phyloP scores from a whole-genome alignment of 345 rosid species.

The Cardamine chenopodiifolia region DNA sequence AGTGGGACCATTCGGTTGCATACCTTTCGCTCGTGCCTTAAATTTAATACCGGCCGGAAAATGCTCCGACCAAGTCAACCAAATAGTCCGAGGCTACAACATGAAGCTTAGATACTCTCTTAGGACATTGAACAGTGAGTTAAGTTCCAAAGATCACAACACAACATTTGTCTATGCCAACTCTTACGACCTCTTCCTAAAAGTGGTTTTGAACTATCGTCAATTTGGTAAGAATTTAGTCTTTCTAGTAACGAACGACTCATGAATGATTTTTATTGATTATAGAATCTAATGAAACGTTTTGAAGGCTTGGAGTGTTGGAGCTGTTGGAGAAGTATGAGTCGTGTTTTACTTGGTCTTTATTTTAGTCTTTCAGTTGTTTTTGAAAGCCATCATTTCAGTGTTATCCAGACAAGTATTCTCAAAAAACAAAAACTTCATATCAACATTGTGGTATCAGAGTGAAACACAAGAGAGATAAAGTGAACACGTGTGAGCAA shows the following conservation, averaged over 20 bases:
- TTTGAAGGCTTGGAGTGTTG: conserved; percentile 43
- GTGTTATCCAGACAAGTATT: too few species aligned
- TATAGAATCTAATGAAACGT: not conserved
- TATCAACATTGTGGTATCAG: too few species aligned
- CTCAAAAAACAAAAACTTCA: too few species aligned
- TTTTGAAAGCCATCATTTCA: too few species aligned
- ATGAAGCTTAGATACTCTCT: conserved; percentile 45
- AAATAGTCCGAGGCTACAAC: conserved; percentile 51
- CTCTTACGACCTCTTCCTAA: conserved; percentile 47
- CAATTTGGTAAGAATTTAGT: conserved; percentile 47
- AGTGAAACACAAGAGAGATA: too few species aligned
- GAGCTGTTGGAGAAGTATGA: not conserved
- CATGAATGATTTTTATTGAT: not conserved
- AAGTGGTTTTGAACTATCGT: conserved; percentile 45
- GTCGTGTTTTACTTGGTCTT: too few species aligned
- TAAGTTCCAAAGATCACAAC: conserved; percentile 38
- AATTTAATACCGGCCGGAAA: conserved; percentile 44
- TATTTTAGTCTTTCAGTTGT: too few species aligned
- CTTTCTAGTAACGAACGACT: not conserved
- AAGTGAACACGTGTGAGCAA: too few species aligned
- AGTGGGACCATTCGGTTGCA: conserved; percentile 74
- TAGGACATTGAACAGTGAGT: conserved; percentile 35
- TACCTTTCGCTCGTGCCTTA: conserved; percentile 58
- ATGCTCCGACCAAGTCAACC: conserved; percentile 55
- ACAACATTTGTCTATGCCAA: conserved; percentile 58